Base-by-base conservation (phyloP, 2,329 filamentous ascomycete species). In the Emmonsiellopsis sp. region DNA sequence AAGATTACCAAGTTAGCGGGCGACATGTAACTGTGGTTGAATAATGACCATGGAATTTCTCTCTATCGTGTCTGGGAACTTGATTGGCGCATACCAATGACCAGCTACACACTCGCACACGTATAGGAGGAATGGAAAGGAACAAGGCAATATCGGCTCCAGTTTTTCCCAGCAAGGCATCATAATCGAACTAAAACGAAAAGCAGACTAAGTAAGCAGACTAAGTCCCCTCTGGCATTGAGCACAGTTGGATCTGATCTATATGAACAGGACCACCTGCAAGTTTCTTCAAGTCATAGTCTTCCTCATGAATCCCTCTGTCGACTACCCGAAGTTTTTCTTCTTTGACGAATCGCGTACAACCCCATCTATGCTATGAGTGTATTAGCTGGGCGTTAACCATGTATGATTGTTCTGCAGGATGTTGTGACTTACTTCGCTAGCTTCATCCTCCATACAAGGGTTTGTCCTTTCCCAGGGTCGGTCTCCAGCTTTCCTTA, bases 1-100 rank as follows among this genome's bases (percentile, higher is more conserved):
- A 45, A 32, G 45, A 45, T 50, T 34, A 50, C 52, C 7, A 50
- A 53, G 44, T 16, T 44, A 30, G 38, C 16, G 11, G 41, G 15
- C 43, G 15, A 53, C 10, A 37, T 45, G 30, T n/a, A 51, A 48
- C 31, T 48, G 7, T 3, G 1, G 15, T 16, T 10, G 13, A 7
- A 2, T 38, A 38, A 45, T 40, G 37, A 11, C 6, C 37, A 4
- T 40, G 15, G 15, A 11, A 15, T 40, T 40, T 40, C 15, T 15
- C 15, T 4, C 37, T 15, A 15, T 15, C 7, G 5, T 11, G 11
- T 40, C 15, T 40, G 8, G 9, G 20, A 9, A 44, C 6, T 4
- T 15, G 20, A 44, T 38, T 1, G 35, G 35, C 35, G 35, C 35
- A 38, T n/a, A 38, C 35, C 13, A 38, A 38, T 16, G 3, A 4